phyloP scores from a whole-genome alignment of 1,284 basidiomycete species.

The Apiotrichum brassicae region DNA sequence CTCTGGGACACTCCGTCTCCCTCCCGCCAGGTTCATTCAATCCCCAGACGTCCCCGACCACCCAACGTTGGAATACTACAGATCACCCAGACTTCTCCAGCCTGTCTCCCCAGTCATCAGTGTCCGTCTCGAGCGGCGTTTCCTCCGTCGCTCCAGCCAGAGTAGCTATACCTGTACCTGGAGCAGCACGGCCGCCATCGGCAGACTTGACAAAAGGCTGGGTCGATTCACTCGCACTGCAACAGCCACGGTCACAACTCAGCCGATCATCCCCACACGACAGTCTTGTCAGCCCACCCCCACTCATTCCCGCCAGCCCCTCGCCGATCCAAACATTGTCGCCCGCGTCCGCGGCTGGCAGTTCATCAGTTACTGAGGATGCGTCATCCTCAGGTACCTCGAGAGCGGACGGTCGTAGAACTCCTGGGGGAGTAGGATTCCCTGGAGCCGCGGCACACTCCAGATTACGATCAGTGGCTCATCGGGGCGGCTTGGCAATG shows the following conservation, averaged over 20 bases:
- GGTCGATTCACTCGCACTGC: not conserved
- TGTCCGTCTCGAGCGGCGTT: not conserved
- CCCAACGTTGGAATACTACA: not conserved
- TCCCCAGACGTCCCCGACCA: not conserved
- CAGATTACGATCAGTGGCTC: slow-evolving; percentile 11
- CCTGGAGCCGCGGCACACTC: not conserved
- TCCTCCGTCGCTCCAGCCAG: not conserved
- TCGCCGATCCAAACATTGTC: not conserved
- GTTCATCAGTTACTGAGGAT: slow-evolving; percentile 1
- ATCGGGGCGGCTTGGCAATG: slow-evolving; percentile 26
- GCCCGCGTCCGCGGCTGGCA: not conserved
- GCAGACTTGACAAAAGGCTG: not conserved
- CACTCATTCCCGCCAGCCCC: not conserved
- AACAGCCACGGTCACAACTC: too few species aligned
- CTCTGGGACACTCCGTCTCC: slow-evolving; percentile 4
- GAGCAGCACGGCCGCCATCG: not conserved
- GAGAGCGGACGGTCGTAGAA: not conserved
- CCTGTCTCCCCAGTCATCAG: slow-evolving; percentile 1
- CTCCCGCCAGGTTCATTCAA: slow-evolving; percentile 5
- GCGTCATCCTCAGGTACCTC: not conserved
- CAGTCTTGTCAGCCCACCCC: not conserved
- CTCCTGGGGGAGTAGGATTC: not conserved
- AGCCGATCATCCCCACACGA: not conserved
- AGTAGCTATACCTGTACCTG: too few species aligned
- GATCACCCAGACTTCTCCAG: not conserved